Evolutionary conservation across 2,329 filamentous ascomycete species (phyloP).

Genomic region (Pseudogymnoascus destructans): DNA sequence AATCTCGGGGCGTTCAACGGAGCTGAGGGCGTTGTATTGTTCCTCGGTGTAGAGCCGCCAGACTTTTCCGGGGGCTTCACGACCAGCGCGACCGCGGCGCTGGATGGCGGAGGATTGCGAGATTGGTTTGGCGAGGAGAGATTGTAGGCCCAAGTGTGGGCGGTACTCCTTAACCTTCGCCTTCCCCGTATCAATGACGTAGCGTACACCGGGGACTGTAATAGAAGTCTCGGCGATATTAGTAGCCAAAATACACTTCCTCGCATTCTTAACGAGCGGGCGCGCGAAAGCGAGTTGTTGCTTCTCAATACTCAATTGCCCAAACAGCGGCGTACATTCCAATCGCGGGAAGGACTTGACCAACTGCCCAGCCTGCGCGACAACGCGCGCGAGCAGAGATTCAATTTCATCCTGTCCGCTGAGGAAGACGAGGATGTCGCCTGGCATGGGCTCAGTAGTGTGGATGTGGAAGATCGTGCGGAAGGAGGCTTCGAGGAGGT

Average conservation of each 20-base stretch:
- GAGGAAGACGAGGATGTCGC: conserved; percentile 85
- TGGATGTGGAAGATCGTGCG: conserved; percentile 80
- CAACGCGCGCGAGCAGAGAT: conserved; percentile 62
- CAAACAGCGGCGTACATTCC: conserved; percentile 69
- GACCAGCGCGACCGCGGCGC: conserved; percentile 77
- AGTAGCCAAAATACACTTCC: conserved; percentile 84
- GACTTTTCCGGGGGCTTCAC: conserved; percentile 84
- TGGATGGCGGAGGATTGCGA: conserved; percentile 91
- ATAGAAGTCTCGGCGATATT: conserved; percentile 99
- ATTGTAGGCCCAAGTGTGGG: conserved; percentile 73
- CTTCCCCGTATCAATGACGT: conserved; percentile 86
- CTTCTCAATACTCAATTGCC: conserved; percentile 72
- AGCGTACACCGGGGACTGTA: conserved; percentile 83
- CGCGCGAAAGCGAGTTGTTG: conserved; percentile 80
- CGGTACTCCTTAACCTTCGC: conserved; percentile 90
- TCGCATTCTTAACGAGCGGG: conserved; percentile 54
- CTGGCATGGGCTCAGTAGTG: conserved; percentile 75
- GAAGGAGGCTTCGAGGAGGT: conserved; percentile 70
- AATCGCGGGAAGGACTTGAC: conserved; percentile 62
- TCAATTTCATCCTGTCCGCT: conserved; percentile 92
- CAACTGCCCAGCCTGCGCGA: conserved; percentile 63
- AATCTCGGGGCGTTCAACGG: conserved; percentile 76
- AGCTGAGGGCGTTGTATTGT: conserved; percentile 55
- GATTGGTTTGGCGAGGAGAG: conserved; percentile 77
- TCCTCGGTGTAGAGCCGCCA: conserved; percentile 77